phyloP scores from a whole-genome alignment of 2,329 filamentous ascomycete genomes.

The Apiospora hydei region DNA sequence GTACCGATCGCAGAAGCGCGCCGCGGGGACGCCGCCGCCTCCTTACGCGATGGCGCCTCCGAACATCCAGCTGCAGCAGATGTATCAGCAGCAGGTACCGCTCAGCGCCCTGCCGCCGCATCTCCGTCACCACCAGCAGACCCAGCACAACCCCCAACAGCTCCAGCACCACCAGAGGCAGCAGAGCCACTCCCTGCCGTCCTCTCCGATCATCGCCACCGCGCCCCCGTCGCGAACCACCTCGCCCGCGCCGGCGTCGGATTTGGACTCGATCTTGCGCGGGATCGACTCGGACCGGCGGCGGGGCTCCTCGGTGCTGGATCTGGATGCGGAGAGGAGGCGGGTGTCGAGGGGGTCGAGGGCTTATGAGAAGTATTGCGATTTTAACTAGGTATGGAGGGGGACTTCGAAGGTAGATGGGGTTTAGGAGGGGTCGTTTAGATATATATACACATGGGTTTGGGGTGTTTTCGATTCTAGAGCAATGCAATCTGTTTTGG shows the following conservation, averaged over 20 bases:
- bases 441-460: background rate
- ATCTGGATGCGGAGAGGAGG: background rate
- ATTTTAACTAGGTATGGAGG: background rate
- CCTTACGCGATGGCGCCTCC: background rate
- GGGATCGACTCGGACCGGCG: background rate
- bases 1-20: background rate
- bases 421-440: background rate
- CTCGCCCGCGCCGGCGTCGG: background rate
- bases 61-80: background rate
- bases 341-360: background rate
- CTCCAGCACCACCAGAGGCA: background rate
- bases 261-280: background rate
- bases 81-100: background rate
- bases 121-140: background rate
- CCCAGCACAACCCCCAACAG: too few species aligned
- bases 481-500: background rate
- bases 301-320: background rate
- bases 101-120: conserved; percentile 1
- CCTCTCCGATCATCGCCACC: background rate
- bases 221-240: background rate
- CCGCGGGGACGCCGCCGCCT: background rate
- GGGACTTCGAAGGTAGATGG: background rate
- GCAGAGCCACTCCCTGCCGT: background rate
- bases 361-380: background rate
- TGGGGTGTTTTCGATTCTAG: background rate